Evolutionary conservation across 2,329 filamentous ascomycete species (phyloP).

Genomic region (Fusarium heterosporum): DNA sequence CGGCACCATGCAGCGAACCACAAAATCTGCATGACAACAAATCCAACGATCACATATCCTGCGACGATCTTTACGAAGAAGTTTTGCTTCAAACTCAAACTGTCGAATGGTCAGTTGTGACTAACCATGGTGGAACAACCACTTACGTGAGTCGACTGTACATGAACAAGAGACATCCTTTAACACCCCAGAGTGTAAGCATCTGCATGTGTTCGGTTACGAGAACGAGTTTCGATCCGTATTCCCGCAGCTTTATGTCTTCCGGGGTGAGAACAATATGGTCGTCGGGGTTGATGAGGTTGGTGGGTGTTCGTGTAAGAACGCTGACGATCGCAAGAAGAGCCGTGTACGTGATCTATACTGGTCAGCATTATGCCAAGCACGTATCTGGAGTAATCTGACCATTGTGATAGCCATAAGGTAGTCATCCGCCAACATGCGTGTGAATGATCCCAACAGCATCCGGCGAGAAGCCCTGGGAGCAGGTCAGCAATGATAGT

Average conservation of each 20-base stretch:
- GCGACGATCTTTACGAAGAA: conserved; percentile 59
- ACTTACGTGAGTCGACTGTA: conserved; percentile 63
- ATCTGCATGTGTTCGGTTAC: conserved; percentile 72
- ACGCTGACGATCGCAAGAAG: conserved; percentile 43
- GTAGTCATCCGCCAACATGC: conserved; percentile 65
- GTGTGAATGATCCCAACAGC: conserved; percentile 57
- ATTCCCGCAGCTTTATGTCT: conserved; percentile 56
- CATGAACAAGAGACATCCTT: conserved; percentile 64
- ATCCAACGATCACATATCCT: conserved; percentile 56
- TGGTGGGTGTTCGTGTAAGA: conserved; percentile 60
- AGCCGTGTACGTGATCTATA: conserved; percentile 36
- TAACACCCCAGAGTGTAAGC: conserved; percentile 65
- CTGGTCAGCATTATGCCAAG: background rate
- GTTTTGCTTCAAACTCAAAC: conserved; percentile 58
- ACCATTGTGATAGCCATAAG: conserved; percentile 65
- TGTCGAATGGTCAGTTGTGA: conserved; percentile 14
- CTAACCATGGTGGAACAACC: rapidly evolving
- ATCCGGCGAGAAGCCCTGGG: conserved; percentile 53
- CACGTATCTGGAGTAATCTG: conserved; percentile 30
- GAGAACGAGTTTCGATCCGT: conserved; percentile 70
- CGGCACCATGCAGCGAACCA: conserved; percentile 63
- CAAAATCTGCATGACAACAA: conserved; percentile 63
- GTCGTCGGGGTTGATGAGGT: conserved; percentile 65
- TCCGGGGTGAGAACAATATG: conserved; percentile 58
- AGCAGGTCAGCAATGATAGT: conserved; percentile 12